Percentiles rank a stretch among this genome's conserved stretches.
Conservation (phyloP, 306 rosid genomes). For the Glycyrrhiza uralensis region DNA sequence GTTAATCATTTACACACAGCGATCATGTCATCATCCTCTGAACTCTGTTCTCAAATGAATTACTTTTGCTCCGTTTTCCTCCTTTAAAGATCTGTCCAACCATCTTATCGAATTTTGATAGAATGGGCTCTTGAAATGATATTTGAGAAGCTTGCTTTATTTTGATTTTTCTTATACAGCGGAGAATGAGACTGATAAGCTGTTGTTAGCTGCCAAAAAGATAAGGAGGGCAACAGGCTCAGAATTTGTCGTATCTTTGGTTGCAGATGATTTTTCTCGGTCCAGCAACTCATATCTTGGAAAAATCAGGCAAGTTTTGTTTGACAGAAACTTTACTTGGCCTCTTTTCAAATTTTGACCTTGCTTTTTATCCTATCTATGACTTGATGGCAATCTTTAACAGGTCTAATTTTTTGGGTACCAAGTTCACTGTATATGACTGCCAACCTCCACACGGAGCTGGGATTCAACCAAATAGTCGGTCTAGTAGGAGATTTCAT, state of each 20-base stretch:
- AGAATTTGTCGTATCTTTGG: conserved; percentile 64
- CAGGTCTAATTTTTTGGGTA: conserved; percentile 85
- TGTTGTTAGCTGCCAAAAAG: conserved; percentile 80
- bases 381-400: conserved; percentile 30
- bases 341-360: not conserved
- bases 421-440: conserved; percentile 68
- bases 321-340: not conserved
- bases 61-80: not conserved
- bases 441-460: conserved; percentile 49
- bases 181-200: conserved; percentile 63
- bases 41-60: conserved; percentile 7
- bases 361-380: conserved; percentile 1
- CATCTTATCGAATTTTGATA: conserved; percentile 1
- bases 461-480: conserved; percentile 26
- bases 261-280: conserved; percentile 63
- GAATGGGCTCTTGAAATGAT: conserved; percentile 18
- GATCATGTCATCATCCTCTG: not conserved
- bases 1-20: not conserved
- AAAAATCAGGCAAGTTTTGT: conserved; percentile 64
- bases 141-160: conserved; percentile 20
- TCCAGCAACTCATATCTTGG: conserved; percentile 67
- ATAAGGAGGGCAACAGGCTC: conserved; percentile 72
- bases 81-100: not conserved
- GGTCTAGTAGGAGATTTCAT: conserved; percentile 55
- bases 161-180: conserved; percentile 45